Evolutionary conservation across 2,329 filamentous ascomycete genomes (phyloP), one percentile per base, ranked within the genome.

Genomic region (Pyrenophora graminea): DNA sequence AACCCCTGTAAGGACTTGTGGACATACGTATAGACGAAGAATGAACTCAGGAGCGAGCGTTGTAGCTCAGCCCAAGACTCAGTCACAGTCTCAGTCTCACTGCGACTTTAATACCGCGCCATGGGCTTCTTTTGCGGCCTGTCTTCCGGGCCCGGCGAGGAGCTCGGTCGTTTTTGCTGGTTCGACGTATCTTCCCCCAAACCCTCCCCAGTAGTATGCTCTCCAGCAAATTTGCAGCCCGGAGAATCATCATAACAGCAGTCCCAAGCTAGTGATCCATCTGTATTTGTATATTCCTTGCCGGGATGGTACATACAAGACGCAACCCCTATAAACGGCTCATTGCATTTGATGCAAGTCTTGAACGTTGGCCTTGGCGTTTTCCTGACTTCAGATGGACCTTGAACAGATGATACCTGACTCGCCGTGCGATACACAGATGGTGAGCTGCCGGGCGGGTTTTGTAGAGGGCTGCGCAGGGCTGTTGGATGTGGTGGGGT

Each of bases 241-340:
- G 40, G 39, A 31, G 53, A 45, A 3, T 55, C 45, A 12, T 27
- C 51, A 3, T 38, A 10, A 37, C 63, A 66, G 39, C 59, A 58
- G 3, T 42, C 45, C 45, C 56, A 61, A 1, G 39, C 27, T 10
- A 40, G 4, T 12, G 38, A 21, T 10, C 32, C 37, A 7, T 51
- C 51, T 25, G 39, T 25, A 15, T 19, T 33, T 39, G 27, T 33
- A 0, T 38, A 25, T 32, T 41, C 50, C 30, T 17, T 40, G 3
- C 62, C 63, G 13, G 53, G 32, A 47, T 68, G 65, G 41, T 51
- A 59, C 25, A 55, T 47, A 38, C 64, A 68, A 6, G 46, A 40
- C 4, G 48, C 18, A 15, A 37, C 37, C 2, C 48, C 50, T 18
- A 44, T 48, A 39, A 58, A 51, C 3, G n/a, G 23, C 17, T 58